Evolutionary conservation across 805 yeast species (phyloP).

Genomic region (Candida tallmaniae): DNA sequence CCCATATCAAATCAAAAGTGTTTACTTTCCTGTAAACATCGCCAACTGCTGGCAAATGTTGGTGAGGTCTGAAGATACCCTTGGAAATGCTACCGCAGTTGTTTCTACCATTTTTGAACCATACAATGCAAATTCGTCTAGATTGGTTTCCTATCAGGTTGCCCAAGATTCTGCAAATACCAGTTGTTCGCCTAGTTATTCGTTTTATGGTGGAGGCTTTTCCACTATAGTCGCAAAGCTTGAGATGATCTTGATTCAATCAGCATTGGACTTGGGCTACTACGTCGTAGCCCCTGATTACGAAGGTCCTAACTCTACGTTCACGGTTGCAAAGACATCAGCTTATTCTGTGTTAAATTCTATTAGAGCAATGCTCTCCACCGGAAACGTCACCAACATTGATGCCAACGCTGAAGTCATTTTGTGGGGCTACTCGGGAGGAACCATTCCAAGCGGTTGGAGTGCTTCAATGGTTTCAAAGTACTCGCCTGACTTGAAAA

Average conservation of each 20-base stretch:
- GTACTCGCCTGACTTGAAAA: slow-evolving; percentile 27
- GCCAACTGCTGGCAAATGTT: slow-evolving; percentile 21
- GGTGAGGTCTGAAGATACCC: slow-evolving; percentile 19
- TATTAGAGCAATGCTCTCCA: slow-evolving; percentile 22
- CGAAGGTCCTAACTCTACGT: slow-evolving; percentile 28
- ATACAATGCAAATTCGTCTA: slow-evolving; percentile 19
- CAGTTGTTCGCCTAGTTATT: slow-evolving; percentile 25
- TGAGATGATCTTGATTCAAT: slow-evolving; percentile 16
- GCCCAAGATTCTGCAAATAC: slow-evolving; percentile 24
- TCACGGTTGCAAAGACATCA: slow-evolving; percentile 25
- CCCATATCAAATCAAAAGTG: slow-evolving; percentile 15
- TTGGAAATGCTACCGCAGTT: slow-evolving; percentile 21
- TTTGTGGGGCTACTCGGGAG: slow-evolving; percentile 36
- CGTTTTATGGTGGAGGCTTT: slow-evolving; percentile 15
- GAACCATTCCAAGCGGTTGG: slow-evolving; percentile 32
- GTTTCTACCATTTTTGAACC: slow-evolving; percentile 26
- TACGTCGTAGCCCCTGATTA: slow-evolving; percentile 31
- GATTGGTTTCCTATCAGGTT: slow-evolving; percentile 23
- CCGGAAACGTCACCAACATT: slow-evolving; percentile 15
- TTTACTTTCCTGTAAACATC: slow-evolving; percentile 16
- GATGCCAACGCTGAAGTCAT: slow-evolving; percentile 13
- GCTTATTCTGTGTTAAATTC: slow-evolving; percentile 27
- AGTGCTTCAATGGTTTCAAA: slow-evolving; percentile 28
- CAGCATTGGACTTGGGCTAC: slow-evolving; percentile 25
- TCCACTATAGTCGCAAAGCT: slow-evolving; percentile 12